A percentile compares a stretch with the other conserved stretches of the same genome.
phyloP scores from a whole-genome alignment of 164 flowering plant genomes.

The Tetrastigma voinierianum region DNA sequence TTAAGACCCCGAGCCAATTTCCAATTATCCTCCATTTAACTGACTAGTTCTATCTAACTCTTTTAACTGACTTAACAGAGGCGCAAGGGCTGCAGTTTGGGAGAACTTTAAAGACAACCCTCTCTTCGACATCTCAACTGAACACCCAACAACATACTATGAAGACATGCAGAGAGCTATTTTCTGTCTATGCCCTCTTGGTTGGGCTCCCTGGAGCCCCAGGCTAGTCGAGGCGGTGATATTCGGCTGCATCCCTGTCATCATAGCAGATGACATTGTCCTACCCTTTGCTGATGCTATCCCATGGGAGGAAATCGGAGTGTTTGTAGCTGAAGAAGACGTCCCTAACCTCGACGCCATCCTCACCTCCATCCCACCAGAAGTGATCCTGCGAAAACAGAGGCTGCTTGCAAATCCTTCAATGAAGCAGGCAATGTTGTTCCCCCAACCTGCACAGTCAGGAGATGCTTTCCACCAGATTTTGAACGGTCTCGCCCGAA shows the following conservation, averaged over 20 bases:
- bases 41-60: background rate
- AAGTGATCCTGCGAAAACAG: slow-evolving; percentile 77
- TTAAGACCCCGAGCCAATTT: too few species aligned
- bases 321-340: slow-evolving; percentile 79
- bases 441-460: slow-evolving; percentile 83
- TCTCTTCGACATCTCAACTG: slow-evolving; percentile 89
- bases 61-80: slow-evolving; percentile 35
- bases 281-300: slow-evolving; percentile 94
- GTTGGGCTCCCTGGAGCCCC: slow-evolving; percentile 99
- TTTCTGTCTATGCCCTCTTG: slow-evolving; percentile 93
- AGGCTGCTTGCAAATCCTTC: slow-evolving; percentile 86
- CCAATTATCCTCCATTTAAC: too few species aligned
- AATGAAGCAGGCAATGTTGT: slow-evolving; percentile 90
- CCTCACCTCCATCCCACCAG: slow-evolving; percentile 77
- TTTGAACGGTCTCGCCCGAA: slow-evolving; percentile 86
- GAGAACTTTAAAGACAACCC: slow-evolving; percentile 89
- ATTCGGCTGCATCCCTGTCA: slow-evolving; percentile 93
- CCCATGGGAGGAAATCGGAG: slow-evolving; percentile 94
- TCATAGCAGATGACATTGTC: slow-evolving; percentile 92
- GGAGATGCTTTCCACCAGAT: slow-evolving; percentile 98
- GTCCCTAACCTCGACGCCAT: slow-evolving; percentile 84
- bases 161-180: slow-evolving; percentile 99
- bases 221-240: slow-evolving; percentile 89
- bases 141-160: slow-evolving; percentile 88
- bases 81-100: slow-evolving; percentile 83